phyloP scores from a whole-genome alignment of 768 basidiomycete genomes.

The Podaxis sp. region DNA sequence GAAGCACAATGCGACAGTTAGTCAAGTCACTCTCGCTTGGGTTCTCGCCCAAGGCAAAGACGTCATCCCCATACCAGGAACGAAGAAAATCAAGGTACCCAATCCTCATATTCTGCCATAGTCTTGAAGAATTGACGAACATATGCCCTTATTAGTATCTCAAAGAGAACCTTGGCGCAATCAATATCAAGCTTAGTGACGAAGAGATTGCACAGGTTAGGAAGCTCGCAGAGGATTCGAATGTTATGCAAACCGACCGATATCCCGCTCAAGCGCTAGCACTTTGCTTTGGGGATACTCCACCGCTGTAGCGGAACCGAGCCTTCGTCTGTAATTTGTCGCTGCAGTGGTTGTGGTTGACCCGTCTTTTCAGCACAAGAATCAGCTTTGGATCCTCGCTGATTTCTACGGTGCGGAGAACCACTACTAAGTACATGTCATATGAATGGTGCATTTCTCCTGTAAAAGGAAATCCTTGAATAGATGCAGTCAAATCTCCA shows the following conservation, averaged over 20 bases:
- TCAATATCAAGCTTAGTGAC: slow-evolving; percentile 28
- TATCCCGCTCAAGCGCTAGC: slow-evolving; percentile 29
- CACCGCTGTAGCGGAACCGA: background rate
- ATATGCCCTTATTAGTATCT: slow-evolving; percentile 28
- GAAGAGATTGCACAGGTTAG: slow-evolving; percentile 39
- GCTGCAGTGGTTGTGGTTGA: background rate
- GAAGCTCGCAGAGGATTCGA: slow-evolving; percentile 31
- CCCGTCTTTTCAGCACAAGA: background rate
- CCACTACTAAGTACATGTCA: too few relatives aligned
- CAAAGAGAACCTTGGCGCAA: slow-evolving; percentile 41
- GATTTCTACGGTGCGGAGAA: too few relatives aligned
- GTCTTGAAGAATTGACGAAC: background rate
- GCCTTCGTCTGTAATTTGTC: background rate
- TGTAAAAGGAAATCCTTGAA: too few relatives aligned
- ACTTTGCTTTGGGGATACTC: slow-evolving; percentile 18
- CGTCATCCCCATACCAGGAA: slow-evolving; percentile 49
- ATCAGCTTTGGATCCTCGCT: too few relatives aligned
- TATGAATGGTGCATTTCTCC: too few relatives aligned
- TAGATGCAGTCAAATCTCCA: too few relatives aligned
- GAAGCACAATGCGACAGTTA: slow-evolving; percentile 39
- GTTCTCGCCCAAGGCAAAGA: slow-evolving; percentile 45
- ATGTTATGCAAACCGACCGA: slow-evolving; percentile 27
- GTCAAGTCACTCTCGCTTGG: slow-evolving; percentile 50
- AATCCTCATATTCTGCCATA: too few relatives aligned
- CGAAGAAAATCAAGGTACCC: slow-evolving; percentile 35